Evolutionary conservation across 1,139 yeast species (phyloP), one percentile per base, ranked within the genome.

Genomic region (Candida sojae): DNA sequence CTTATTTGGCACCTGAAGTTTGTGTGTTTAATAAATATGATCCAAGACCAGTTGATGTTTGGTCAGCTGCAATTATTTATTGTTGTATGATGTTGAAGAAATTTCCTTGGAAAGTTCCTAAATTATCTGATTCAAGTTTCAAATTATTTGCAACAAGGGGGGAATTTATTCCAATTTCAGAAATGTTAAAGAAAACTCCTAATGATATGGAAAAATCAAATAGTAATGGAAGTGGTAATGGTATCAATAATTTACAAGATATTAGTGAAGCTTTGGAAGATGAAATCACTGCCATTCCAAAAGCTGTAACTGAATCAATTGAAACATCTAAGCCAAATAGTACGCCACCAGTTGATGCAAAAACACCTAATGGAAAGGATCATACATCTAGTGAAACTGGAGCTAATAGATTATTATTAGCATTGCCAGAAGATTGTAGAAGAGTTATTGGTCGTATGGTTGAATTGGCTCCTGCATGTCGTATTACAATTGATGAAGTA

Each of bases 91-190:
- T 91, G 59, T 76, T 92, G 67, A 86, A 92, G 66, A 87, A 92
- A 66, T 92, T 92, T 68, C 97, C 98, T 9, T 91, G 98, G 98
- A 91, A 90, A 65, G 91, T 92, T 9, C 97, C 98, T n/a, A 87
- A 90, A 61, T 70, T 86, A 50, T 75, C 85, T 37, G 98, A 92
- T 66, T 83, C 86, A 57, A 87, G 96, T 53, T 92, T 90, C 68
- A 88, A 88, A 64, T 63, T 81, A 46, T 81, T 79, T 61, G 82
- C 83, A 35, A 70, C 75, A 53, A 66, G 80, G 46, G 82, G 77
- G 43, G 84, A 79, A 48, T 65, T 66, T 49, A 49, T 62, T 9
- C 73, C 79, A 2, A 60, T 75, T 32, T 67, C 70, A 45, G 80
- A 75, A 50, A 61, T 68, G 52, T 68, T 75, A 55, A 68, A 72